Base-by-base conservation (phyloP, 106 monocot species). In the Posidonia australis region DNA sequence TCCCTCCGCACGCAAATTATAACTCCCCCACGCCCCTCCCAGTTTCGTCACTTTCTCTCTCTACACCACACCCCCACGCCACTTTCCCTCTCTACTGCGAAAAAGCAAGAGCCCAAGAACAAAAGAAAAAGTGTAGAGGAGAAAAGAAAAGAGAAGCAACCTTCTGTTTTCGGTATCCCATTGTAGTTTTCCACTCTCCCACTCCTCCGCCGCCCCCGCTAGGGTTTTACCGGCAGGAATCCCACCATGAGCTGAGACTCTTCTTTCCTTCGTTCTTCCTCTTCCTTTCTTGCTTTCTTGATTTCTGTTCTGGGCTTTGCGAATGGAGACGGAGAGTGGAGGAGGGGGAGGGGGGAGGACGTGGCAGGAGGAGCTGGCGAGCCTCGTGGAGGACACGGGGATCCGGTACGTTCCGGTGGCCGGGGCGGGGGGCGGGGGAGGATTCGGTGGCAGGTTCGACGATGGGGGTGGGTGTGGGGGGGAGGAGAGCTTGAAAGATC, bases 401-500 rank as follows among this genome's bases (percentile, higher is more conserved):
- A 58, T 65, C 21, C 52, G 57, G 30, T 65, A 27, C 36, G 21
- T 51, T 65, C 42, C 61, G 62, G 58, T 13, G 48, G 43, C 28
- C 67, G 67, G 31, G 21, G 20, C 10, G 68, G 30, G 13, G 48
- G 68, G 5, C 54, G 28, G 51, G 60, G 48, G 22, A 65, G 64
- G 46, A 10, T 69, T 27, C 29, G 64, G 56, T 13, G 66, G 63
- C 17, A 47, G 48, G 23, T 77, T 70, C 36, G 90, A 73, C 9
- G 76, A 51, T 45, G 20, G 28, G 56, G 63, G 11, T 23, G 66
- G 28, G 56, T 58, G 11, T 23, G 66, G 9, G 65, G 77, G 10
- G 67, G 78, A 84, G 83, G 89, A 96, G 80, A 78, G 78, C 66
- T 65, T 86, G 32, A 84, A 58, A 78, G 90, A 90, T 46, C 86